Percentiles rank a stretch among this genome's conserved stretches.
Evolutionary conservation across 2,329 filamentous ascomycete species (phyloP).

Genomic region (Boeremia lycopersici): DNA sequence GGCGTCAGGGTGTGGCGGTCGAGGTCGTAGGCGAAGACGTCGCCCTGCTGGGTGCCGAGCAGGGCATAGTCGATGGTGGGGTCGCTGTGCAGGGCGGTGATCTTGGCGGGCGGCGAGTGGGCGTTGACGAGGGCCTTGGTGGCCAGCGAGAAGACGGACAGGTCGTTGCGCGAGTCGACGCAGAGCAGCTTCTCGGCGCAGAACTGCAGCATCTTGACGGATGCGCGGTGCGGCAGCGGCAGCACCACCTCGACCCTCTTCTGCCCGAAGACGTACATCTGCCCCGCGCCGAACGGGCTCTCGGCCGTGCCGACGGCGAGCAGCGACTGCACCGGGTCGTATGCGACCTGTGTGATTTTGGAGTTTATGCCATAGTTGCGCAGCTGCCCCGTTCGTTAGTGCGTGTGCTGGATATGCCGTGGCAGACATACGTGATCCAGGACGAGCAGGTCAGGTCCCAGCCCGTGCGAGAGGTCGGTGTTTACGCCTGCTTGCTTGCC

Average conservation of each 20-base stretch:
- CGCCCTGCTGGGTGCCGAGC: conserved; percentile 79
- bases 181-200: conserved; percentile 84
- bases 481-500: conserved; percentile 93
- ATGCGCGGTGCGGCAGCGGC: conserved; percentile 71
- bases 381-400: conserved; percentile 36
- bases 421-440: conserved; percentile 72
- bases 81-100: conserved; percentile 77
- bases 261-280: conserved; percentile 89
- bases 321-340: conserved; percentile 92
- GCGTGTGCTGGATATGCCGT: background rate
- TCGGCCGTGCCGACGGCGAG: conserved; percentile 90
- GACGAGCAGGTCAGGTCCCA: conserved; percentile 77
- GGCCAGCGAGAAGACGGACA: conserved; percentile 82
- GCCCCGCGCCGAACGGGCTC: conserved; percentile 81
- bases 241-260: conserved; percentile 79
- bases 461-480: conserved; percentile 83
- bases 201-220: conserved; percentile 80
- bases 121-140: conserved; percentile 69
- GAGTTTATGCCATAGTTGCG: conserved; percentile 62
- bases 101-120: conserved; percentile 77
- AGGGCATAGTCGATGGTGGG: conserved; percentile 94
- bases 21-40: conserved; percentile 90
- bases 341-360: conserved; percentile 77
- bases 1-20: conserved; percentile 78
- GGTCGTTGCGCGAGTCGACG: conserved; percentile 83